phyloP scores from a whole-genome alignment of 176 grass and related monocot species.

The Dendrocalamus sinicus region DNA sequence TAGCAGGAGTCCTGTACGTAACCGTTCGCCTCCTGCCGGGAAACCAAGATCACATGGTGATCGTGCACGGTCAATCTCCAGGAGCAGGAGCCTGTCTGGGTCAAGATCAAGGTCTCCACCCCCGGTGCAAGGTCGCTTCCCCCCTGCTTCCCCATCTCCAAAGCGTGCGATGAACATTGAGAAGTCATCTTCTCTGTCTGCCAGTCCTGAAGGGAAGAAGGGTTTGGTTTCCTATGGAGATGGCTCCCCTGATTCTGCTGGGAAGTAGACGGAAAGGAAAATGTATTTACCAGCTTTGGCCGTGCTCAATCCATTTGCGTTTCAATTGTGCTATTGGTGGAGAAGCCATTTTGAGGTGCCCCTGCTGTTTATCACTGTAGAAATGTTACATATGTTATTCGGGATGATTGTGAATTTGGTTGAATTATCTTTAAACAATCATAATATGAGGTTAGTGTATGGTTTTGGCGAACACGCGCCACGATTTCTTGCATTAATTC shows the following conservation, averaged over 20 bases:
- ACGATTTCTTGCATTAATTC: neutral
- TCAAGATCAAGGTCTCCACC: conserved; percentile 79
- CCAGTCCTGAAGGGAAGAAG: conserved; percentile 78
- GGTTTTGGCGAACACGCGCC: conserved; percentile 13
- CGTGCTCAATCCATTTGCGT: neutral
- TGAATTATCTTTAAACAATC: conserved; percentile 7
- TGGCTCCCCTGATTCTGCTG: conserved; percentile 72
- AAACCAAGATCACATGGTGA: conserved; percentile 59
- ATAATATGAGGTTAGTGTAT: conserved; percentile 29
- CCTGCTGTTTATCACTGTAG: conserved; percentile 8
- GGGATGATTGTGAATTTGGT: conserved; percentile 21
- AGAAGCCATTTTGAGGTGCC: conserved; percentile 12
- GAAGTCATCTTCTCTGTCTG: conserved; percentile 64
- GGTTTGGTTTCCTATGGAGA: conserved; percentile 96
- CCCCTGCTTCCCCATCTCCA: conserved; percentile 63
- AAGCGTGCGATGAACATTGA: conserved; percentile 51
- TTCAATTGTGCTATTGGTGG: neutral
- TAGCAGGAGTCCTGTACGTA: conserved; percentile 69
- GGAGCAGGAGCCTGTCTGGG: conserved; percentile 65
- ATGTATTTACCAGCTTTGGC: conserved; percentile 16
- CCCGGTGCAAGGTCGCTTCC: conserved; percentile 49
- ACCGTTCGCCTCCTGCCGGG: conserved; percentile 61
- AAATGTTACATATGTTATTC: conserved; percentile 28
- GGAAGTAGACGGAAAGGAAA: conserved; percentile 36
- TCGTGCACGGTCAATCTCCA: conserved; percentile 59